These are phyloP conservation scores for Pilobolus umbonatus DNA, from an alignment of 192 early-diverging fungal species.

Conservation along the genomic window DNA sequence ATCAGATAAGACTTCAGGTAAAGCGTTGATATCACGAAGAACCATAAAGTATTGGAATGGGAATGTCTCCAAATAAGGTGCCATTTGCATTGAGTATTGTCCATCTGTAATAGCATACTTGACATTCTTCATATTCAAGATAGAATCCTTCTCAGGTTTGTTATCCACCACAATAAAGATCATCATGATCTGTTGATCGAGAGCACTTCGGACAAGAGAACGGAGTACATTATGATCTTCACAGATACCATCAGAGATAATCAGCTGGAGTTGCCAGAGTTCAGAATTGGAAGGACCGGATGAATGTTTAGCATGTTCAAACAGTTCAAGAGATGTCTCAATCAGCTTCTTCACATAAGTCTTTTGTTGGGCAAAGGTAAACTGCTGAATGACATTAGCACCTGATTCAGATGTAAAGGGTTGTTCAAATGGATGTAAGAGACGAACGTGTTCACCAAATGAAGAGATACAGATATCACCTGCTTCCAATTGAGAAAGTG, in stretches of 20 bases:
- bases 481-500: constrained; percentile 90
- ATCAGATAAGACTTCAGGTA: constrained; percentile 87
- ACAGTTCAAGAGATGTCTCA: constrained; percentile 74
- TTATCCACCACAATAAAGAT: constrained; percentile 96
- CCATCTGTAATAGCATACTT: constrained; percentile 67
- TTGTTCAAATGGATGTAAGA: constrained; percentile 94
- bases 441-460: constrained; percentile 83
- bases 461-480: constrained; percentile 87
- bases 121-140: constrained; percentile 87
- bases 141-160: constrained; percentile 75
- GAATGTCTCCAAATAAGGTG: constrained; percentile 91
- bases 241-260: constrained; percentile 96
- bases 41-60: constrained; percentile 98
- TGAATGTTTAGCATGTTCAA: constrained; percentile 64
- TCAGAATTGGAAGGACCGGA: constrained; percentile 53
- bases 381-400: constrained; percentile 81
- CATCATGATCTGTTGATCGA: constrained; percentile 84
- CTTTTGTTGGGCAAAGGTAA: constrained; percentile 86
- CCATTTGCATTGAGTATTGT: constrained; percentile 61
- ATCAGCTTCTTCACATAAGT: constrained; percentile 87
- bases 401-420: constrained; percentile 89
- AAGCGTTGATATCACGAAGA: constrained; percentile 77
- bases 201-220: constrained; percentile 78
- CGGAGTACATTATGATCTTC: constrained; percentile 87
- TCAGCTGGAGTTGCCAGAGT: constrained; percentile 94